phyloP scores from a whole-genome alignment of 2,329 filamentous ascomycete genomes.

The Aplosporella prunicola region DNA sequence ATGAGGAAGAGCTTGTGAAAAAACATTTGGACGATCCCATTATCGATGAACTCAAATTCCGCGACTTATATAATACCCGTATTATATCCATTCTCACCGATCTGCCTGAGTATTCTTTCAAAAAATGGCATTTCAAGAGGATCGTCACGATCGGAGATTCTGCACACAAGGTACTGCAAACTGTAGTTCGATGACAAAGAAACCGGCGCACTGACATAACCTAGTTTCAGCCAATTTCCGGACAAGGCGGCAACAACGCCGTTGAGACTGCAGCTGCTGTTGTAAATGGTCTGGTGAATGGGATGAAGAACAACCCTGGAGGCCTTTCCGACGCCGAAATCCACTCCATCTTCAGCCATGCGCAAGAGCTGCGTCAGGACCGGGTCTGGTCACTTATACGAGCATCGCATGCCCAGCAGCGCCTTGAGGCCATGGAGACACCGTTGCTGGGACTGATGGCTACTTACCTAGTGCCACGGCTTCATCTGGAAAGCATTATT shows the following conservation, averaged over 20 bases:
- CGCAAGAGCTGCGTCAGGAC: not conserved
- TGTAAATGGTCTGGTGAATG: slow-evolving; percentile 5
- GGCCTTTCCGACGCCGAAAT: not conserved
- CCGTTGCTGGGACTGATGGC: slow-evolving; percentile 3
- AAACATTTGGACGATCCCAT: slow-evolving; percentile 20
- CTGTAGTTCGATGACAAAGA: too few relatives aligned
- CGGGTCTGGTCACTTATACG: slow-evolving; percentile 1
- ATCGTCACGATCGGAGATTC: slow-evolving; percentile 35
- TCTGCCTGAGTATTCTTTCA: slow-evolving; percentile 31
- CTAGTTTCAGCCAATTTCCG: slow-evolving; percentile 15
- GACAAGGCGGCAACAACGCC: slow-evolving; percentile 16
- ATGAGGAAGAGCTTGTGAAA: slow-evolving; percentile 21
- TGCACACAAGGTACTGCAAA: slow-evolving; percentile 33
- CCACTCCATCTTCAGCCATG: not conserved
- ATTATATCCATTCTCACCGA: slow-evolving; percentile 17
- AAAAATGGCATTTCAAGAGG: slow-evolving; percentile 31
- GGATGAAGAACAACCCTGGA: slow-evolving; percentile 1
- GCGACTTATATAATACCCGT: slow-evolving; percentile 24
- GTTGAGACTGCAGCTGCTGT: slow-evolving; percentile 17
- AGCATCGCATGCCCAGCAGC: slow-evolving; percentile 1
- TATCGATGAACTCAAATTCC: slow-evolving; percentile 22
- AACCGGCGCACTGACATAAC: not conserved
- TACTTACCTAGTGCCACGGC: slow-evolving; percentile 6
- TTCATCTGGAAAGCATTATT: not conserved
- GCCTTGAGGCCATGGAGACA: slow-evolving; percentile 4